Evolutionary conservation across 2,329 filamentous ascomycete species (phyloP), one percentile per base, ranked within the genome.

Genomic region (Fusarium devonianum): DNA sequence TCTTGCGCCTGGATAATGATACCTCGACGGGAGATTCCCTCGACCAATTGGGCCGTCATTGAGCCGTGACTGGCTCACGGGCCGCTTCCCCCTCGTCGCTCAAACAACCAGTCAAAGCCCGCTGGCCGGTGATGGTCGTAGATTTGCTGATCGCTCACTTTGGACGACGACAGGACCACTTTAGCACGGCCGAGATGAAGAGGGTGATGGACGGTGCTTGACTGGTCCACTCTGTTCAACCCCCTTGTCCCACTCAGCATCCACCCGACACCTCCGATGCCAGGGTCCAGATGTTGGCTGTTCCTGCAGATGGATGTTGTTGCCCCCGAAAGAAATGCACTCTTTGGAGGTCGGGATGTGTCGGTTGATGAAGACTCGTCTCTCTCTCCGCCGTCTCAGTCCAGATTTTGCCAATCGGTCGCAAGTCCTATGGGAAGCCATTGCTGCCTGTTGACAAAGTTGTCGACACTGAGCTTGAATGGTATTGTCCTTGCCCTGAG

Each of bases 161-260:
- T 41, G 52, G 56, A 57, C 45, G 55, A 40, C 45, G 25, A 39
- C 42, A 49, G 49, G 54, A 37, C 62, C 59, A 58, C 60, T 62
- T 53, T 59, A 13, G 50, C n/a, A 58, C 51, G 49, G 56, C 58
- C 53, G 62, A 65, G 58, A 65, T 63, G 58, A 64, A 56, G 44
- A 58, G 48, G 46, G 45, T 46, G 37, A 62, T 33, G 48, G 46
- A 51, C 53, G 46, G 37, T 51, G 50, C 49, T 58, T 57, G 42
- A 56, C 26, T 58, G 58, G 52, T 50, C 62, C 57, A 62, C 62
- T 49, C n/a, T 7, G 12, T 22, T 43, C 36, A 12, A 14, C 28
- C 19, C 35, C 19, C 29, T 34, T 43, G 42, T 49, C 30, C 41
- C 38, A 44, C 51, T 28, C 41, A 49, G 19, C 42, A 18, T 19